phyloP scores from a whole-genome alignment of 2,329 filamentous ascomycete genomes.

The Beauveria pseudobassiana region DNA sequence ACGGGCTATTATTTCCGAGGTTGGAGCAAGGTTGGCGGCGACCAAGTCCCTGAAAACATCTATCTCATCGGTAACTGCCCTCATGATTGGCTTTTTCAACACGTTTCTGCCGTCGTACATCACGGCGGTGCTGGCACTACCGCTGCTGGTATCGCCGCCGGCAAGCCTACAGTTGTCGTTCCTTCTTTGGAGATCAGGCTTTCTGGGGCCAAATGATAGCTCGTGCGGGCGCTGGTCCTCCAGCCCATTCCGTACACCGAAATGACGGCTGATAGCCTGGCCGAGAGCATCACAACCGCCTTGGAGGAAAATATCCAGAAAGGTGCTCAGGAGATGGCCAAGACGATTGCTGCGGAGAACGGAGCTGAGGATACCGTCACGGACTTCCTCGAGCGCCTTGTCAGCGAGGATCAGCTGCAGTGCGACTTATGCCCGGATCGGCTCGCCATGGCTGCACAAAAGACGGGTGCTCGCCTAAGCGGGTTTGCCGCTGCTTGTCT shows the following conservation, averaged over 20 bases:
- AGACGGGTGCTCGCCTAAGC: slow-evolving; percentile 51
- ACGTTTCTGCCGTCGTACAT: slow-evolving; percentile 52
- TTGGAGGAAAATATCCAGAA: slow-evolving; percentile 40
- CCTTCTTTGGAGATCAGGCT: slow-evolving; percentile 59
- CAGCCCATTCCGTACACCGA: slow-evolving; percentile 49
- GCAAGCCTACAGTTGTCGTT: slow-evolving; percentile 55
- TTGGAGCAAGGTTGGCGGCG: slow-evolving; percentile 53
- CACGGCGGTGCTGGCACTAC: slow-evolving; percentile 61
- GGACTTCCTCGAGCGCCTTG: slow-evolving; percentile 48
- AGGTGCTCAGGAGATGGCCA: slow-evolving; percentile 34
- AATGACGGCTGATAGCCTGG: slow-evolving; percentile 48
- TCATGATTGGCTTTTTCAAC: slow-evolving; percentile 59
- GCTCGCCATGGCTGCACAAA: slow-evolving; percentile 56
- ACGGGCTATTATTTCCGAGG: slow-evolving; percentile 54
- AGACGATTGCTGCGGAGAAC: slow-evolving; percentile 45
- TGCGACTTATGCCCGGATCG: slow-evolving; percentile 51
- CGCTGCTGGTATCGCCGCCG: slow-evolving; percentile 53
- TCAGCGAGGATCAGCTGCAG: slow-evolving; percentile 41
- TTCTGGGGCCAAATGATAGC: slow-evolving; percentile 61
- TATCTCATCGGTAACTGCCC: slow-evolving; percentile 58
- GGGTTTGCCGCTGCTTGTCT: slow-evolving; percentile 53
- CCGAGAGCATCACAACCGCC: slow-evolving; percentile 44
- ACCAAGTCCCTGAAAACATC: slow-evolving; percentile 40
- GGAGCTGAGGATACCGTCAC: slow-evolving; percentile 44
- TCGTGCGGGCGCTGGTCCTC: slow-evolving; percentile 51